Conservation (phyloP, 202 grass and related monocot species). For the Elaeis oleifera region DNA sequence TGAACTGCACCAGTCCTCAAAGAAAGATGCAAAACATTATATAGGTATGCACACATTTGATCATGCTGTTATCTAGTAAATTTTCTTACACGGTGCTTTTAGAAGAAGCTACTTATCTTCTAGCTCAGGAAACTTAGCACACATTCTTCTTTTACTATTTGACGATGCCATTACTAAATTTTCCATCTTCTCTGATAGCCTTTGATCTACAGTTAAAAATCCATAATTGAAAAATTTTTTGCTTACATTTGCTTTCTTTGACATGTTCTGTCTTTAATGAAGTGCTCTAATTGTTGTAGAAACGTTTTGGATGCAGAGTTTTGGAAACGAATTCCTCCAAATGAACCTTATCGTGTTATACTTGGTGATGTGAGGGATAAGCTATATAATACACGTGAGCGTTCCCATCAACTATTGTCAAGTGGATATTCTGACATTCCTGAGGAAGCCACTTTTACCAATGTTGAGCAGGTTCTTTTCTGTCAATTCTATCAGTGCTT, state of each 20-base stretch:
- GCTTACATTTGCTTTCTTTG: no score
- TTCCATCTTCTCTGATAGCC: background rate
- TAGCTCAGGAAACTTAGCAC: no score
- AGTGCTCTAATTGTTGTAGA: background rate
- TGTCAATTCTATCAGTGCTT: background rate
- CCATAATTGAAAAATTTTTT: background rate
- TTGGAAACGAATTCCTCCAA: constrained; percentile 92
- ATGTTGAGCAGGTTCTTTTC: constrained; percentile 64
- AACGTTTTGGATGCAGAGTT: constrained; percentile 58
- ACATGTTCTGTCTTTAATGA: no score
- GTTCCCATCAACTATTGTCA: constrained; percentile 66
- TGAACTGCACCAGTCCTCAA: constrained; percentile 47
- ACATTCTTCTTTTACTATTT: no score
- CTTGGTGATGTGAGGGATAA: constrained; percentile 94
- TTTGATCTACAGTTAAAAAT: background rate
- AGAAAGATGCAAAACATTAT: constrained; percentile 70
- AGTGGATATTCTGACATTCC: constrained; percentile 71
- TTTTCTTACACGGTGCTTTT: no score
- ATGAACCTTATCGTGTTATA: constrained; percentile 97
- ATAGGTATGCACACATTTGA: constrained; percentile 42
- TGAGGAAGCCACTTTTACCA: constrained; percentile 57
- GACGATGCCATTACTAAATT: background rate
- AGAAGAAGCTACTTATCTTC: no score
- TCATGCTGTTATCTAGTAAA: no score
- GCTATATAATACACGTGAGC: constrained; percentile 82